Base-by-base conservation (phyloP, 1,284 basidiomycete genomes). In the Cystobasidium slooffiae region DNA sequence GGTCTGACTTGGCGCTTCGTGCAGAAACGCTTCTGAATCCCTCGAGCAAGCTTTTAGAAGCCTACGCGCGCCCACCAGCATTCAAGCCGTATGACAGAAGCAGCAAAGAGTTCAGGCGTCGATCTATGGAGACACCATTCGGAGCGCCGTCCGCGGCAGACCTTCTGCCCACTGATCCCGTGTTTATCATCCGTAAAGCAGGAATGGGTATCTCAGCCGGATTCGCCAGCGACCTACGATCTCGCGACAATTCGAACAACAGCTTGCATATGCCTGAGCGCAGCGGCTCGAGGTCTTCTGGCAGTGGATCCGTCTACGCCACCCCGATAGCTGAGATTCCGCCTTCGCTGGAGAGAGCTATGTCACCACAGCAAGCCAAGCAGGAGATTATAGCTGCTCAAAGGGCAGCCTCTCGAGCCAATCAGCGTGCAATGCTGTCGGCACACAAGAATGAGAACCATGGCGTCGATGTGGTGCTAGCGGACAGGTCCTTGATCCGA, bases 341-440 rank as follows among this genome's bases (percentile, higher is more conserved):
- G 16, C 51, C 39, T 12, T 51, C 52, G 22, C 75, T 66, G n/a
- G 63, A 72, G 22, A 16, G 47, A 22, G 46, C 65, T 6, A 52
- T 63, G 22, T 65, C 74, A n/a, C 66, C 56, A 9, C 53, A 72
- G 53, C 83, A 88, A 62, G 91, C 91, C 7, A 87, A 89, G 53
- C 91, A 92, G 78, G 93, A 96, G 78, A 90, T 96, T 80, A 96
- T 96, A 63, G 91, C 91, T n/a, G 92, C 92, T 4, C 94, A 97
- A 81, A 87, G 94, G 14, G 91, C 90, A 3, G 90, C 90, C 0
- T 89, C 88, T 4, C 86, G 91, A 31, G 94, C 92, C 6, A 94
- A 89, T 75, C 93, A 96, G 80, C 88, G 89, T 8, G 92, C 93
- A 0, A 89, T 96, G 53, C 85, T 96, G 9, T 91, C 91, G 6